These are phyloP conservation scores for Xylaria sp. DNA, from an alignment of 2,329 filamentous ascomycete species.

Conservation along the genomic window DNA sequence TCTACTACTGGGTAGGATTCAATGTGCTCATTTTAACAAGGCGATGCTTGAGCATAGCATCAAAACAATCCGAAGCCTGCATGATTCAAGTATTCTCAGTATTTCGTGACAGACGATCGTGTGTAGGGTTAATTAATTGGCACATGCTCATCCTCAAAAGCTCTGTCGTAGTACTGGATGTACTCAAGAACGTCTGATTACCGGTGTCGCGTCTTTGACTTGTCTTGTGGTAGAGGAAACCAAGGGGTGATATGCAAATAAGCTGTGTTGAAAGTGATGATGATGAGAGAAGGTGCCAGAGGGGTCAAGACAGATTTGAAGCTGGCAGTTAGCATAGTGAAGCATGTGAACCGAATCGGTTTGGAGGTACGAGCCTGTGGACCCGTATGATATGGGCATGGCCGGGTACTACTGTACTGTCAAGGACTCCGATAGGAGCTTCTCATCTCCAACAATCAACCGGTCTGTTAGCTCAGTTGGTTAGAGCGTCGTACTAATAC, in stretches of 20 bases:
- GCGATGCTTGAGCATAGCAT: neutral
- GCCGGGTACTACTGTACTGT: constrained; percentile 1
- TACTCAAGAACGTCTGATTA: constrained; percentile 2
- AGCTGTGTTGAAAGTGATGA: constrained; percentile 2
- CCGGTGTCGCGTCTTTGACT: constrained; percentile 2
- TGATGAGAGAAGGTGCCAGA: neutral
- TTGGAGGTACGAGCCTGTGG: neutral
- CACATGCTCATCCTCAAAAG: neutral
- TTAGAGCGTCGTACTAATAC: constrained; percentile 4
- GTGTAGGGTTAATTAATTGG: constrained; percentile 1
- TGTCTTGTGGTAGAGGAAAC: constrained; percentile 2
- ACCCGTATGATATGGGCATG: neutral
- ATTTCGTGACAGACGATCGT: constrained; percentile 2
- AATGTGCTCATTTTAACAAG: constrained; percentile 1
- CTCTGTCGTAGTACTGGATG: neutral
- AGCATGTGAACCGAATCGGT: neutral
- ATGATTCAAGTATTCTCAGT: constrained; percentile 3
- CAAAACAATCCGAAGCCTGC: constrained; percentile 2
- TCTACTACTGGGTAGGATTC: neutral
- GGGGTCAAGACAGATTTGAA: too few relatives aligned
- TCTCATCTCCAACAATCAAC: neutral
- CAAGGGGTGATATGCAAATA: constrained; percentile 1
- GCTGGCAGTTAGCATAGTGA: neutral
- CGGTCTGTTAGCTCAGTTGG: neutral
- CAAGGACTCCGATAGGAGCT: neutral